Percentiles rank a stretch among this genome's conserved stretches.
Evolutionary conservation across 2,329 filamentous ascomycete genomes (phyloP).

Genomic region (Dactylonectria estremocensis): DNA sequence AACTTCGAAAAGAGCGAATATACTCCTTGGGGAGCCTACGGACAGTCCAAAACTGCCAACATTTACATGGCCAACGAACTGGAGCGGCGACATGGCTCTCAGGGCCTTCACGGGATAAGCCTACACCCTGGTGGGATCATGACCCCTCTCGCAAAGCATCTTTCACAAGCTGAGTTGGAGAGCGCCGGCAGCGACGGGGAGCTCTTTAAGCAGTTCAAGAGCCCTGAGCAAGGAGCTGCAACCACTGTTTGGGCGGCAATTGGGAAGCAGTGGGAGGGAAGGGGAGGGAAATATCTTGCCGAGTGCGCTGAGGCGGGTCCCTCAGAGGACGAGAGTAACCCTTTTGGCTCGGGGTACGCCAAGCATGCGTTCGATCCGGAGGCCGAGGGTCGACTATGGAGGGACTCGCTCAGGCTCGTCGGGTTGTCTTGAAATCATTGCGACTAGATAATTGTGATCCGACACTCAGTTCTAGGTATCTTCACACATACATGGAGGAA

Average conservation of each 20-base stretch:
- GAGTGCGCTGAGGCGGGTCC: constrained; percentile 18
- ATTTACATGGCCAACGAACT: constrained; percentile 41
- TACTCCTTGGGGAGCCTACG: constrained; percentile 35
- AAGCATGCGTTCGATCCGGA: constrained; percentile 2
- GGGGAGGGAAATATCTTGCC: constrained; percentile 25
- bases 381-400: constrained; percentile 24
- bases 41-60: constrained; percentile 37
- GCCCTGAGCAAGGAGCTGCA: constrained; percentile 24
- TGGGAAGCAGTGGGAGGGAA: too few relatives aligned
- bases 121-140: constrained; percentile 34
- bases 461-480: too few relatives aligned
- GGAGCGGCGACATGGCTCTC: constrained; percentile 25
- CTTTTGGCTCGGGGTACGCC: neutral
- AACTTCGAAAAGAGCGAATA: constrained; percentile 33
- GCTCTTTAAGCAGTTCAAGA: constrained; percentile 6
- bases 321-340: constrained; percentile 5
- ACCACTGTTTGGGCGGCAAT: too few relatives aligned
- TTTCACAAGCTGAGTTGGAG: neutral
- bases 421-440: neutral
- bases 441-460: too few relatives aligned
- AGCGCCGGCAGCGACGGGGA: neutral
- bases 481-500: too few relatives aligned
- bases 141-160: constrained; percentile 4
- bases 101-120: constrained; percentile 31
- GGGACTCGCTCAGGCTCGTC: constrained; percentile 22